Base-by-base conservation (phyloP, 441 rosid species). In the Populus tomentosa region DNA sequence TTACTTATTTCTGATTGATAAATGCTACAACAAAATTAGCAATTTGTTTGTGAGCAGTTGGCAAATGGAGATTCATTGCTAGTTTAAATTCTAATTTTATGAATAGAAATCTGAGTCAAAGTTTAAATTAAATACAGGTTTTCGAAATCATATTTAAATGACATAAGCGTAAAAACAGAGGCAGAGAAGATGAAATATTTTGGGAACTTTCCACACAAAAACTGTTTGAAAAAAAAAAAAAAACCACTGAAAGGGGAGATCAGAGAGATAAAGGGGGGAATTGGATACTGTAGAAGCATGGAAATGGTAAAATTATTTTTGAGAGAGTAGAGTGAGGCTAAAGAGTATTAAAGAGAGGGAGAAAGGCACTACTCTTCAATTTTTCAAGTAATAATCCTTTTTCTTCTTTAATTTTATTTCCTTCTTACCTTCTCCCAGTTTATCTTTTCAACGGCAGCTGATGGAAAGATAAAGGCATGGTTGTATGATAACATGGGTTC, bases 401-500 rank as follows among this genome's bases (percentile, higher is more conserved):
- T 11, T 6, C 6, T 33, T 23, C 62, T 1, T 18, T 1, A 16
- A 28, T 67, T 40, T 74, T 28, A 23, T 70, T 75, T n/a, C 21
- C 36, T 65, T 79, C 71, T 26, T 40, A 80, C 20, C 13, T 36
- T 30, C 63, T 30, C 68, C 66, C 85, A 92, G 97, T 90, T 92
- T 76, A 88, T 92, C 79, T 92, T 90, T 86, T 89, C 97, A 79
- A 89, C 97, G 5, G 90, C 97, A 38, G 82, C 85, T 36, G 95
- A 92, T 80, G 97, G 95, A 81, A 90, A 92, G 86, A 92, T 90
- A 75, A 92, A 92, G 84, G 97, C 97, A 66, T 92, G 97, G 94
- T 71, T 92, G 84, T 89, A 92, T 83, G 92, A 92, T 80, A 80
- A 86, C 74, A 0, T 82, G 82, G 95, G 97, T 24, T 90, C 95